Evolutionary conservation across 139 green algal genomes (phyloP), one percentile per base, ranked within the genome.

Genomic region (Mychonastes homosphaera): DNA sequence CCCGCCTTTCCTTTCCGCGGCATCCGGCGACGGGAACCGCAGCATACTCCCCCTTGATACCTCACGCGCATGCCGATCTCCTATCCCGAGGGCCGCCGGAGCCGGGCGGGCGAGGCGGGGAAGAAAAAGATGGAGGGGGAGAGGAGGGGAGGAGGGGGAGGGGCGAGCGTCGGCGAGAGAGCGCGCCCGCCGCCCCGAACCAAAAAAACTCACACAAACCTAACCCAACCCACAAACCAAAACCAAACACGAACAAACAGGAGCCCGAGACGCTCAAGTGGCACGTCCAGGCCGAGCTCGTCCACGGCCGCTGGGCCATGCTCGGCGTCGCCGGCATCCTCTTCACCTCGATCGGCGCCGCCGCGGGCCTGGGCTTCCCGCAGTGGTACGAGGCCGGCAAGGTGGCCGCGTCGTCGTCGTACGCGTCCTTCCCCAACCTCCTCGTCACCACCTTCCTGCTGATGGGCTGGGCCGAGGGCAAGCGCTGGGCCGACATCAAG

Each of bases 401-500:
- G 70, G 64, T 67, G 41, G 47, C 24, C 45, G 41, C 24, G n/a
- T 28, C 10, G n/a, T 32, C 23, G 23, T 52, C 2, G 13, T 50
- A 23, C 21, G 23, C 29, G 21, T 40, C 2, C 62, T 50, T 54
- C 67, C 0, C 46, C 58, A 74, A 76, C 24, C 81, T 92, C 53
- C 70, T 87, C 40, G 62, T 41, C 48, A 65, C 80, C 47, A 51
- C 79, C 73, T 72, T 89, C 62, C 53, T 90, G 49, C 69, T 92
- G 56, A 84, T 91, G 29, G 61, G 33, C 33, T 90, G 76, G 76
- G 77, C 73, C 23, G 84, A 92, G 80, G 15, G 60, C 61, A 90
- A 90, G 81, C 68, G 88, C 30, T 80, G 76, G 55, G 59, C 71
- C 28, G 87, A 95, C 72, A 76, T 91, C 62, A 61, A 74, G 38